Evolutionary conservation across 2,329 filamentous ascomycete genomes (phyloP), one percentile per base, ranked within the genome.

Genomic region (Arthrobotrys iridis): DNA sequence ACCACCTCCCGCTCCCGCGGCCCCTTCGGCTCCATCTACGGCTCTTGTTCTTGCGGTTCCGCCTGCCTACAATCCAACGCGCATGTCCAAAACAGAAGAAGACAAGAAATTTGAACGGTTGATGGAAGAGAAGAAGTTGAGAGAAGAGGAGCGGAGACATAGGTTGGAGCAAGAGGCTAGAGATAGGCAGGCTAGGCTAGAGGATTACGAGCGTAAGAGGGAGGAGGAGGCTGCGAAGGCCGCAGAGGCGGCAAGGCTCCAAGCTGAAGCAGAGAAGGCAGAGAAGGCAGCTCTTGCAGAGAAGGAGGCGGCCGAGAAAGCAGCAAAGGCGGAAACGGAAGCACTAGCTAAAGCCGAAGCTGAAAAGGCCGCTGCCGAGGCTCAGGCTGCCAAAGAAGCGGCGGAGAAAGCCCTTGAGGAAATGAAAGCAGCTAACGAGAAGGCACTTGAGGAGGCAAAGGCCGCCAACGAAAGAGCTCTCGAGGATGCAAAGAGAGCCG

Each of bases 191-290:
- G 80, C 79, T 30, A 80, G 78, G 4, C 80, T 81, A 15, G 81
- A 80, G 79, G 48, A 79, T 78, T 60, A 80, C 79, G 65, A 80
- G 81, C 71, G 79, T 80, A 76, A 84, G 79, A 83, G 77, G 78
- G 40, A 82, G 82, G 77, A 79, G 77, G 82, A 83, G 6, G 83
- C 84, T 57, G 80, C 82, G 4, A 83, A 84, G 33, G 81, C 65
- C 18, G 75, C 70, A 10, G 66, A 63, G 20, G 68, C 64, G 20
- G 58, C 50, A 22, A 65, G 64, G 26, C 30, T 35, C 2, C 68
- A 66, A 30, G 59, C 57, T 7, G 68, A 30, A 4, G 50, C 50
- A 4, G 68, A 73, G 52, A 37, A 45, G 6, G 48, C 50, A 13
- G 68, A 73, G 35, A 65, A 59, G 40, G 48, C 43, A 20, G 52